Evolutionary conservation across 2,329 filamentous ascomycete genomes (phyloP), one percentile per base, ranked within the genome.

Genomic region (Pyricularia sp.): DNA sequence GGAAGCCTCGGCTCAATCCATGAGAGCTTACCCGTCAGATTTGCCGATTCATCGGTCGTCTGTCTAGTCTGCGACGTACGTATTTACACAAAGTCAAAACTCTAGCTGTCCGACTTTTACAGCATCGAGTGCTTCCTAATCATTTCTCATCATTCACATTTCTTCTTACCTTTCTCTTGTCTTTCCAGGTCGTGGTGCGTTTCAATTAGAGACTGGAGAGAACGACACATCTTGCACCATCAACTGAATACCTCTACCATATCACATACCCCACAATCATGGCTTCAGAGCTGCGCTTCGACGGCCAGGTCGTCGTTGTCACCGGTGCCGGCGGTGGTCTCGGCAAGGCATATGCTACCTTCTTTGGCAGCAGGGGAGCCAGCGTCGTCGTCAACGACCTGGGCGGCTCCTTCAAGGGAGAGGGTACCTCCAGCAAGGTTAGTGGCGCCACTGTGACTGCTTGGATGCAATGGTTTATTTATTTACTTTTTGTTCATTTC

Each of bases 361-460:
- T 97, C 85, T 98, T 97, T 78, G 95, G 87, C 70, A 93, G 92
- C 69, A 89, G 94, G 77, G 95, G 95, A 76, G 95, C 78, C 72
- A 78, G 77, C 74, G 78, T 79, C 30, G 94, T 99, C 65, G 95
- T 99, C 75, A 99, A 99, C 80, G 95, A 99, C 78, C 86, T 98
- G 67, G 95, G 95, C 71, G 92, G 88, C 67, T 95, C 93, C 65
- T 94, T 95, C 85, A 94, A 95, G 81, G 94, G 95, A 74, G 93
- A 97, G 82, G 94, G 94, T 70, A 88, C 86, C 74, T 94, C 92
- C 61, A 88, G 88, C 79, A 96, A 93, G 88, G 94, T 97, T 81
- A 73, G 83, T 55, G 33, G 14, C 67, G 26, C 10, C 3, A 12
- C n/a, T n/a, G n/a, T n/a, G n/a, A n/a, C n/a, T n/a, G n/a, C n/a